Base-by-base conservation (phyloP, 495 filamentous ascomycete genomes). In the Penicillium goetzii region DNA sequence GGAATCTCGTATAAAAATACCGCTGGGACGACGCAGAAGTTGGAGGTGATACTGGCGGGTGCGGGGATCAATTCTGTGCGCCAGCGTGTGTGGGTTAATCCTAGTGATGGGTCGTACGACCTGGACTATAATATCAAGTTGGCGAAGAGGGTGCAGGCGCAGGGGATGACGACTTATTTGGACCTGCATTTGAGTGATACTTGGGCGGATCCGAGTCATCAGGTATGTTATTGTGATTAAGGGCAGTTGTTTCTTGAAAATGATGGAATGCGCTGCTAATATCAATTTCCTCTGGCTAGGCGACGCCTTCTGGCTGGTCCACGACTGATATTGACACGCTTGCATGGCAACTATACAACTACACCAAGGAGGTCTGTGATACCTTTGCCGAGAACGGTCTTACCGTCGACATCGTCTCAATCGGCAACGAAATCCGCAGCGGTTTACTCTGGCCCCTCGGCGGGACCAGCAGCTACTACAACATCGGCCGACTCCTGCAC, bases 21-120 rank as follows among this genome's bases (percentile, higher is more conserved):
- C 0, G 78, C 77, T 56, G 86, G 88, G 14, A 72, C 75, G 7
- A 72, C 73, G 0, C 76, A 86, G 66, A 72, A 83, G 2, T 77
- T 91, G 1, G 90, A 92, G 63, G 79, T 72, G 3, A 91, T 92
- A 56, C 72, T 91, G 1, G 83, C 80, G 12, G 80, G 78, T 33
- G 84, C 80, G 38, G 90, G 89, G 4, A 83, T 91, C 57, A 92
- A 89, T 67, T 89, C 87, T 3, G 81, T 92, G 33, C 85, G 89
- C 17, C 89, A 92, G 68, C 82, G 90, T 21, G 64, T 92, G 25
- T 92, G 88, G 89, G 89, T 92, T 40, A 89, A 88, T 62, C 88
- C 89, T 0, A 73, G 79, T 11, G 82, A 86, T 61, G 87, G 89
- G 28, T 77, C 80, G 54, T 92, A 91, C 70, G 83, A 88, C 68